phyloP scores from a whole-genome alignment of 441 rosid genomes.

The Flueggea neowawraea region DNA sequence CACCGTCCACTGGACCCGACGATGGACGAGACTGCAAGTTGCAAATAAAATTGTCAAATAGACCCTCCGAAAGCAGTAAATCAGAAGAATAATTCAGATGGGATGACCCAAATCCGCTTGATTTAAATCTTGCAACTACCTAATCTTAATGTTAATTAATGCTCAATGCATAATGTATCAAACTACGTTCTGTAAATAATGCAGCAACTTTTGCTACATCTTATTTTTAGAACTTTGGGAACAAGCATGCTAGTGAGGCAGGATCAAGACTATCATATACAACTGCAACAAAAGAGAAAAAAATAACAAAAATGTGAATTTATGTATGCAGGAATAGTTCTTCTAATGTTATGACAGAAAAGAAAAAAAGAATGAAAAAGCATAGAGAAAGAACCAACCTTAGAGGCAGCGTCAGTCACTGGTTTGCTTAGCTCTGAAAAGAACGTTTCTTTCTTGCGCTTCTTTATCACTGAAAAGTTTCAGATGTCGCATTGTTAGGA shows the following conservation, averaged over 20 bases:
- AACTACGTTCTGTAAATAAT: too few species aligned
- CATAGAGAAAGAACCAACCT: constrained; percentile 32
- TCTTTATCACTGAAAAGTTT: constrained; percentile 56
- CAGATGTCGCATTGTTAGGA: constrained; percentile 11
- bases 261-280: background rate
- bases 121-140: too few species aligned
- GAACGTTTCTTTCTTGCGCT: constrained; percentile 82
- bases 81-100: background rate
- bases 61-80: background rate
- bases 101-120: too few species aligned
- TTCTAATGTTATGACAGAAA: too few species aligned
- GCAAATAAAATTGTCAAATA: background rate
- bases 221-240: background rate
- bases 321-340: background rate
- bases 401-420: constrained; percentile 26
- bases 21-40: constrained; percentile 41
- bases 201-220: background rate
- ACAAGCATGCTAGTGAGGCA: background rate
- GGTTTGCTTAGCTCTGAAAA: constrained; percentile 73
- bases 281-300: background rate
- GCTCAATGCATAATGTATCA: too few species aligned
- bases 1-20: constrained; percentile 28
- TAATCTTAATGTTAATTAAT: too few species aligned
- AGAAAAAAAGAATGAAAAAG: constrained; percentile 5
- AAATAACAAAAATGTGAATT: background rate